Evolutionary conservation across 2,329 filamentous ascomycete genomes (phyloP).

Genomic region (Teratosphaeria viscida): DNA sequence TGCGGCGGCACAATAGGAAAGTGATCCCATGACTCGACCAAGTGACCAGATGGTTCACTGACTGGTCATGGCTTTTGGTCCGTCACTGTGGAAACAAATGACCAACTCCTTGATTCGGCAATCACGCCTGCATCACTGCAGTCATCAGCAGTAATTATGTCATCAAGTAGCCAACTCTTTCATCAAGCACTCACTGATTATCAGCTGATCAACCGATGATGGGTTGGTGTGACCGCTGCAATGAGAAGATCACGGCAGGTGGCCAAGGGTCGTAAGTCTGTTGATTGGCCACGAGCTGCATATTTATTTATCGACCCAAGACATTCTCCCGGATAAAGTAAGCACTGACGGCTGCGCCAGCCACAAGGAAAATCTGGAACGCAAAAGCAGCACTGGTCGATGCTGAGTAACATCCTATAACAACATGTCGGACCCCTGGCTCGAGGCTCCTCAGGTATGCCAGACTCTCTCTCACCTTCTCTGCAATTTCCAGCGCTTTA

Average conservation of each 20-base stretch:
- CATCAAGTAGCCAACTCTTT: too few relatives aligned
- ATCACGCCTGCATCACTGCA: too few relatives aligned
- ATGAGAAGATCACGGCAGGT: background rate
- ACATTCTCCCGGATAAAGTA: conserved; percentile 37
- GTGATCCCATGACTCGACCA: too few relatives aligned
- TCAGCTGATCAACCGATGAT: too few relatives aligned
- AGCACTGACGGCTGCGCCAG: conserved; percentile 36
- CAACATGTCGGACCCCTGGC: conserved; percentile 47
- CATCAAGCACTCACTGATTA: too few relatives aligned
- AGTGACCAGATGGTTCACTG: too few relatives aligned
- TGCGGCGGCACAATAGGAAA: background rate
- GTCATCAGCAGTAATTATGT: too few relatives aligned
- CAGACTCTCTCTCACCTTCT: conserved; percentile 58
- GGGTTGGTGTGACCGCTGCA: too few relatives aligned
- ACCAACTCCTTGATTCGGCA: too few relatives aligned
- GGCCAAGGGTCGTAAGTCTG: background rate
- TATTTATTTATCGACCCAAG: conserved; percentile 11
- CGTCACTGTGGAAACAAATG: too few relatives aligned
- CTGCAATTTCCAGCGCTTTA: conserved; percentile 55
- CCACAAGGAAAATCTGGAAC: conserved; percentile 41
- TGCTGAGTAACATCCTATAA: conserved; percentile 56
- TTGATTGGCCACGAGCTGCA: background rate
- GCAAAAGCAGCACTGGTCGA: conserved; percentile 43
- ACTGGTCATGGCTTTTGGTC: too few relatives aligned
- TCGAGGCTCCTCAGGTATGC: conserved; percentile 58